Evolutionary conservation across 495 filamentous ascomycete genomes (phyloP).

Genomic region (Podospora pseudopauciseta): DNA sequence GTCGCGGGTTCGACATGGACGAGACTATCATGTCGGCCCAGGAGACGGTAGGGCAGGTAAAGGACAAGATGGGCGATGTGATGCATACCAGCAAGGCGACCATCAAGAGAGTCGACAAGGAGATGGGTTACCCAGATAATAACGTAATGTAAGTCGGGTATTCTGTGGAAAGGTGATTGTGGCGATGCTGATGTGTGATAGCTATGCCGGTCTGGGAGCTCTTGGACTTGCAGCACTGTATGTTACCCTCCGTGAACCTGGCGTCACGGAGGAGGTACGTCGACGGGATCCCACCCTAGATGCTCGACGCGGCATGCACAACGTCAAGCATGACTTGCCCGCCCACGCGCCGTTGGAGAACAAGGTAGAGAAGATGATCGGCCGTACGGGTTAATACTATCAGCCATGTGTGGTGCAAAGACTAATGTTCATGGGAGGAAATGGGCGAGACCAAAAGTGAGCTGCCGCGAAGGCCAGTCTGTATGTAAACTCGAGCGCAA

Average conservation of each 20-base stretch:
- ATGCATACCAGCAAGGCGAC: constrained; percentile 3
- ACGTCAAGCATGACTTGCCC: neutral
- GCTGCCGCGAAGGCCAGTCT: neutral
- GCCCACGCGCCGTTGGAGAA: constrained; percentile 9
- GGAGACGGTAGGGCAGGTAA: neutral
- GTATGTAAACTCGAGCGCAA: neutral
- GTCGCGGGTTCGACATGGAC: constrained; percentile 13
- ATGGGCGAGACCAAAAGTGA: neutral
- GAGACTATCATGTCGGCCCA: constrained; percentile 3
- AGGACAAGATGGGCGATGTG: neutral
- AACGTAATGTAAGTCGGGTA: constrained; percentile 11
- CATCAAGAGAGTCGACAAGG: constrained; percentile 13
- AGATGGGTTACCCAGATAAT: constrained; percentile 11
- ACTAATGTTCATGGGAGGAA: neutral
- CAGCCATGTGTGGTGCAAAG: neutral
- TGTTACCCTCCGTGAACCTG: constrained; percentile 10
- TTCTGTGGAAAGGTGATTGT: neutral
- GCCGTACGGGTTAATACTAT: neutral
- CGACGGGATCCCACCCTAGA: constrained; percentile 2
- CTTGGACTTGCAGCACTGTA: constrained; percentile 19
- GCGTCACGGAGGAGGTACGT: neutral
- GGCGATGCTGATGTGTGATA: constrained; percentile 4
- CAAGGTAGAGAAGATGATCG: constrained; percentile 11
- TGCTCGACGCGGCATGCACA: neutral
- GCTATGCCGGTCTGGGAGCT: constrained; percentile 19